Base-by-base conservation (phyloP, 2,329 filamentous ascomycete genomes). In the Alternaria atra region DNA sequence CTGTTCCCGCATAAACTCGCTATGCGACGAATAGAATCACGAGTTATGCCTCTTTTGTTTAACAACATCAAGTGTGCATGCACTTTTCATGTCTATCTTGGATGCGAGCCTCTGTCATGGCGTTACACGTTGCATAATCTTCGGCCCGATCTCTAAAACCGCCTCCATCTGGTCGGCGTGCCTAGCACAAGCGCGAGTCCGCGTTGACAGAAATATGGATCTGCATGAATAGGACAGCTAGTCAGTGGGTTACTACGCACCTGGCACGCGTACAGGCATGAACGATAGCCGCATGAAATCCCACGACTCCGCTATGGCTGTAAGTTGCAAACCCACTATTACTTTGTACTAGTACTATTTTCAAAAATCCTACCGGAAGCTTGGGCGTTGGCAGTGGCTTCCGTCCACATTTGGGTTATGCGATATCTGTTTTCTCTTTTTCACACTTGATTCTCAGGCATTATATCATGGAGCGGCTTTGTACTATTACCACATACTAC, bases 321-420 rank as follows among this genome's bases (percentile, higher is more conserved):
- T 12, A 48, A 48, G 34, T 55, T 52, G 44, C 40, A 46, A 46
- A 47, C n/a, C 20, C 12, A 30, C 39, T 17, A 55, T 2, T 40
- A 50, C 9, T n/a, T 17, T 57, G 53, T 60, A 60, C 20, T 48
- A 47, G 53, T 60, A 60, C 47, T 12, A 23, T 34, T 57, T 25
- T 42, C 48, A 25, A 35, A 27, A 9, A 32, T 43, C 25, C 10
- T 42, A 25, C 10, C 20, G 4, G 50, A 52, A 27, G 13, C 23
- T 48, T 35, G 43, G 29, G 30, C n/a, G 20, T 30, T 43, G 35
- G 43, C 15, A 9, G 15, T 35, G 29, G 29, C 29, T 30, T 27
- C 25, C 48, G 34, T 50, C 37, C 27, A 13, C 17, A 17, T 47
- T 34, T 12, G 25, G 46, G 27, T 20, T 29, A 32, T 27, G 43